These are phyloP conservation scores for Peltaster fructicola DNA, from an alignment of 2,329 filamentous ascomycete species.

Conservation along the genomic window DNA sequence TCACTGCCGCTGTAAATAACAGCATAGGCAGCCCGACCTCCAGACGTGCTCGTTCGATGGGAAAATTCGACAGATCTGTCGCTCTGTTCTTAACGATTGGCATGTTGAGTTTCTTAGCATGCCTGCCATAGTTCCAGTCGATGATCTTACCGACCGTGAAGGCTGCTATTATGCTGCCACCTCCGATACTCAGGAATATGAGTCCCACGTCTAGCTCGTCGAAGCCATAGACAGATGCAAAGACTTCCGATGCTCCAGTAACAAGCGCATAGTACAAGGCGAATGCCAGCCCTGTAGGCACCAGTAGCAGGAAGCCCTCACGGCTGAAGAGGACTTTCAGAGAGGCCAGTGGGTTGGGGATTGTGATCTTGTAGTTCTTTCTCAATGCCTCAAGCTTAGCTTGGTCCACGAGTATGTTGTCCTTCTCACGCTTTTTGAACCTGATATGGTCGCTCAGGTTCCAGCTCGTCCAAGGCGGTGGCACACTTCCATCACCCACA, in stretches of 20 bases:
- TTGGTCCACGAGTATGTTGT: constrained; percentile 9
- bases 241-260: constrained; percentile 22
- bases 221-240: constrained; percentile 21
- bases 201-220: constrained; percentile 25
- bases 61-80: constrained; percentile 23
- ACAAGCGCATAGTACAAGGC: constrained; percentile 26
- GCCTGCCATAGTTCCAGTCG: constrained; percentile 26
- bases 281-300: constrained; percentile 22
- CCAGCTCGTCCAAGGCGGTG: constrained; percentile 40
- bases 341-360: constrained; percentile 15
- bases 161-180: constrained; percentile 23
- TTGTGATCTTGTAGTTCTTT: constrained; percentile 10
- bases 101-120: constrained; percentile 17
- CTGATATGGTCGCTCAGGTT: constrained; percentile 30
- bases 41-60: constrained; percentile 26
- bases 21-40: constrained; percentile 24
- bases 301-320: constrained; percentile 21
- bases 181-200: constrained; percentile 26
- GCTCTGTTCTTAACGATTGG: constrained; percentile 18
- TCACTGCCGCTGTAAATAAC: constrained; percentile 12
- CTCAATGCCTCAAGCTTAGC: constrained; percentile 9
- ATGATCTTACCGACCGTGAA: constrained; percentile 23
- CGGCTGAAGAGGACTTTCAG: constrained; percentile 13
- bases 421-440: constrained; percentile 7
- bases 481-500: constrained; percentile 44